Base-by-base conservation (phyloP, 306 rosid genomes). In the Castanea sativa region DNA sequence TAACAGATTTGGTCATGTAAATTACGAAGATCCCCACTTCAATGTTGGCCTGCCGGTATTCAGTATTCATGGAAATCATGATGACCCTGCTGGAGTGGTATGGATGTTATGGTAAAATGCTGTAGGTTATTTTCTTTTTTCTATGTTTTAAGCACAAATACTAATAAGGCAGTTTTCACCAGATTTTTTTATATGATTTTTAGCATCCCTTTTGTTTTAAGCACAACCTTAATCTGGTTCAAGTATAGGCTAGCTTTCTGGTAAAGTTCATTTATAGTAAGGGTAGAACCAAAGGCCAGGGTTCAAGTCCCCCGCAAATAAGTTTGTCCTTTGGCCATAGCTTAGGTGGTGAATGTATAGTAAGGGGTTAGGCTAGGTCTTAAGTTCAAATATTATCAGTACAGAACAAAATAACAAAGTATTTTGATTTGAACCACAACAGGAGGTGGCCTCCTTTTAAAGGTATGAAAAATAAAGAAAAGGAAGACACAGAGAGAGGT, bases 41-140 rank as follows among this genome's bases (percentile, higher is more conserved):
- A 95, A 95, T 78, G 94, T 95, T 76, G 99, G 99, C 63, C 87
- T 95, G 87, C 99, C 99, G 41, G 98, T 95, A 4, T 95, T 95
- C 89, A 92, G 94, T 56, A 95, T 95, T 87, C 99, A 95, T 81
- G 99, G 99, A 80, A 95, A 95, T 79, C 99, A 95, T 41, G 99
- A 95, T 11, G 99, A 95, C 86, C 99, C 99, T 15, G 99, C 98
- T 51, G 99, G 99, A 86, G 98, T 95, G 97, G 99, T 94, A 94
- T 87, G 90, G 35, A 55, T 81, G 55, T 64, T 76, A 13, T 72
- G 21, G 49, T 75, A 49, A 55, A 78, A 76, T 75, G 29, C 25
- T 51, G 7, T 14, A 41, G 12, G 14, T 12, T 19, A 30, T 10
- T 61, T 21, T 38, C n/a, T 23, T 61, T 13, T 20, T 57, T 71